phyloP scores from a whole-genome alignment of 1,284 basidiomycete species.

The Rhodotorula sp. region DNA sequence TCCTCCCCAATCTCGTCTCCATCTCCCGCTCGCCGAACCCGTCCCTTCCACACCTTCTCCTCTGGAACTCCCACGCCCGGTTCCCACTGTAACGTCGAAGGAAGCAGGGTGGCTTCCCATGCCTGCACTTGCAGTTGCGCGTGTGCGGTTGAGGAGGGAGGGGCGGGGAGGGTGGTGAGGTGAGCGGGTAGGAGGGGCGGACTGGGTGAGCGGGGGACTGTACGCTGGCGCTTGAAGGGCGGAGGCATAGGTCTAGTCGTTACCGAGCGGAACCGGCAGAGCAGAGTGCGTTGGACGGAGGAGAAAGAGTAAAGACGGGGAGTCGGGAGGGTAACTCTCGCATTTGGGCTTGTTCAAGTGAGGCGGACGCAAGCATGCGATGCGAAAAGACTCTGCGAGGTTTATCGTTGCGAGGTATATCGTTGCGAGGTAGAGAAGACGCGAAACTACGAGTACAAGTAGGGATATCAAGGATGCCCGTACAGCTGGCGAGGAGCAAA shows the following conservation, averaged over 20 bases:
- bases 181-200: constrained; percentile 1
- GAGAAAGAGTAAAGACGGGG: not conserved
- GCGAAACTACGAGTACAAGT: not conserved
- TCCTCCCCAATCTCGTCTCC: too few relatives aligned
- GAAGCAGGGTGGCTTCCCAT: constrained; percentile 28
- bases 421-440: not conserved
- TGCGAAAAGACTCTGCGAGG: not conserved
- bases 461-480: too few relatives aligned
- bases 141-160: not conserved
- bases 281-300: not conserved
- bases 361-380: not conserved
- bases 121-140: constrained; percentile 14
- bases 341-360: not conserved
- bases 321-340: not conserved
- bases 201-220: constrained; percentile 4
- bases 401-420: not conserved
- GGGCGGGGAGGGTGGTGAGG: not conserved
- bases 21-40: too few relatives aligned
- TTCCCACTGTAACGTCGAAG: not conserved
- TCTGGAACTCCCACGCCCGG: too few relatives aligned
- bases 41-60: too few relatives aligned
- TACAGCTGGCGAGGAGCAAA: too few relatives aligned
- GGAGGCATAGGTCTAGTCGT: not conserved
- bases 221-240: not conserved
- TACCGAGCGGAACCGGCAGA: not conserved